Percentiles rank a stretch among this genome's conserved stretches.
Conservation (phyloP, 768 basidiomycete species). For the Russula foetens region DNA sequence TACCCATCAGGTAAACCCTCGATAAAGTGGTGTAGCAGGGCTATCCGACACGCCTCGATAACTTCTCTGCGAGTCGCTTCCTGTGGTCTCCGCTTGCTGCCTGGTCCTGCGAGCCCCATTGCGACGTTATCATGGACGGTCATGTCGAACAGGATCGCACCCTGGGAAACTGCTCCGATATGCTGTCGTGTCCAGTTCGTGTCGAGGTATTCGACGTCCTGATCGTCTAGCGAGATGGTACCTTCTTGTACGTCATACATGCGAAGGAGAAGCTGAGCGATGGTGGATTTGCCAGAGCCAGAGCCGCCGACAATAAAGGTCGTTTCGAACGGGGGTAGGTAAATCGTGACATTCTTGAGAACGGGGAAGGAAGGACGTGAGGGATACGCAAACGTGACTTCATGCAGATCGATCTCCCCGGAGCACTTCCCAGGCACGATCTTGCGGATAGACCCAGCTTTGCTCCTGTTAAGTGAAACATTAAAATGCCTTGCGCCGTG, state of each 20-base stretch:
- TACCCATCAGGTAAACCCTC: constrained; percentile 80
- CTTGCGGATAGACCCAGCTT: constrained; percentile 40
- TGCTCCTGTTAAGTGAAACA: constrained; percentile 31
- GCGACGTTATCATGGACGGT: constrained; percentile 83
- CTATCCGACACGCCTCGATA: constrained; percentile 71
- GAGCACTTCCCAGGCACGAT: constrained; percentile 56
- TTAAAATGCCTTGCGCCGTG: constrained; percentile 19
- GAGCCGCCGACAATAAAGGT: constrained; percentile 78
- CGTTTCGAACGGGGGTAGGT: constrained; percentile 61
- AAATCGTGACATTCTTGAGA: constrained; percentile 51
- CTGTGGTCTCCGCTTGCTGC: constrained; percentile 32
- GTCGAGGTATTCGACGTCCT: constrained; percentile 70
- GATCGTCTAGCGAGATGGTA: constrained; percentile 71
- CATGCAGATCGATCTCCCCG: constrained; percentile 60
- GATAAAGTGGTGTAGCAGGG: constrained; percentile 84
- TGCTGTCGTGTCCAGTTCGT: constrained; percentile 55
- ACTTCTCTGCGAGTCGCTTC: constrained; percentile 63
- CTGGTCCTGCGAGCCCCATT: constrained; percentile 53
- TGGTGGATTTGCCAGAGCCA: constrained; percentile 71
- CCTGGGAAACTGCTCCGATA: constrained; percentile 73
- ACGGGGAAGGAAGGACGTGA: constrained; percentile 56
- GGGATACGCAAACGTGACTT: constrained; percentile 66
- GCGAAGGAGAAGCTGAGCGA: constrained; percentile 56
- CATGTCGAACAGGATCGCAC: constrained; percentile 71
- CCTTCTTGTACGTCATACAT: constrained; percentile 67